Percentiles rank a stretch among this genome's conserved stretches.
These are phyloP conservation scores for Populus hybrid DNA, from an alignment of 441 rosid genomes.

Conservation along the genomic window DNA sequence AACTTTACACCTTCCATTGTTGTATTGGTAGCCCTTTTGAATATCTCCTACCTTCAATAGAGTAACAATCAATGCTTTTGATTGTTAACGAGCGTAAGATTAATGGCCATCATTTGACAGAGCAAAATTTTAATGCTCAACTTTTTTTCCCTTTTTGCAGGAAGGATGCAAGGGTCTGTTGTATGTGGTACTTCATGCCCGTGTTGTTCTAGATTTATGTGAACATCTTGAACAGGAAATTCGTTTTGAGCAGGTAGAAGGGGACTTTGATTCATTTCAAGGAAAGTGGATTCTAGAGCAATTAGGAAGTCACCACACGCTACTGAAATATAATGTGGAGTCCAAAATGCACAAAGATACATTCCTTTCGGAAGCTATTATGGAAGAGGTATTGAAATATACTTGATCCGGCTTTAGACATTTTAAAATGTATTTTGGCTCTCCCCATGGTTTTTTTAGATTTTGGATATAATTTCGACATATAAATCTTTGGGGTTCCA, in stretches of 20 bases:
- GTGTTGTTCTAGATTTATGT: slow-evolving; percentile 82
- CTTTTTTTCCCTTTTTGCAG: slow-evolving; percentile 38
- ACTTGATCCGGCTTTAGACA: background rate
- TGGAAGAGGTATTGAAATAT: slow-evolving; percentile 77
- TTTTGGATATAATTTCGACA: background rate
- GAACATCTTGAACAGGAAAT: slow-evolving; percentile 85
- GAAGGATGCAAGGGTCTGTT: slow-evolving; percentile 96
- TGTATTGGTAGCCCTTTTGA: background rate
- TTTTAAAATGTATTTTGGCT: background rate
- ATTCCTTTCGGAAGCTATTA: slow-evolving; percentile 91
- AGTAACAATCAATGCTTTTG: background rate
- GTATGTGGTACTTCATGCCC: slow-evolving; percentile 97
- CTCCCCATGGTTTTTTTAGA: background rate
- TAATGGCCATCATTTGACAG: background rate
- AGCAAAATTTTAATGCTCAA: slow-evolving; percentile 5
- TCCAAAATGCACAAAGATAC: slow-evolving; percentile 90
- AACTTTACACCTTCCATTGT: background rate
- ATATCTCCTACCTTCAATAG: background rate
- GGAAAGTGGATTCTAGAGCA: slow-evolving; percentile 96
- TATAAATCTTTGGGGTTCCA: background rate
- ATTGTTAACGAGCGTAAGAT: background rate
- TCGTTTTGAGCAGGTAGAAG: slow-evolving; percentile 90
- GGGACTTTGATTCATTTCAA: slow-evolving; percentile 86
- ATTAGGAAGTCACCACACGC: slow-evolving; percentile 86
- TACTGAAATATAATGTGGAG: slow-evolving; percentile 81